Evolutionary conservation across 371 early-diverging fungal genomes (phyloP), one percentile per base, ranked within the genome.

Genomic region (Mortierella sp.): DNA sequence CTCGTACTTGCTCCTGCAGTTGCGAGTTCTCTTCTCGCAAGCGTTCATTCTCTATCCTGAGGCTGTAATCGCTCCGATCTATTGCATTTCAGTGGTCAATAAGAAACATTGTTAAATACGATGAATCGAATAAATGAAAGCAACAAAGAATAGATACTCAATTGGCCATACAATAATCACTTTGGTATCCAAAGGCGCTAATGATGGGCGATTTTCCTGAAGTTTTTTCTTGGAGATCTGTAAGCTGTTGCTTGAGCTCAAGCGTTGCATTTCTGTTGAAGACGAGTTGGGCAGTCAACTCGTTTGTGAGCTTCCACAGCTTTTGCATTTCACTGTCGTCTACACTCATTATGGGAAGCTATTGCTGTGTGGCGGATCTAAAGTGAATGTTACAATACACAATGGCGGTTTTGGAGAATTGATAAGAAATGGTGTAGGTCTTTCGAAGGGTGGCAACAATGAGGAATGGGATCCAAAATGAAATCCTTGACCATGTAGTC

Each of bases 241-340:
- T 22, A 10, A 62, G 43, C 28, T 62, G 62, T 39, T 78, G 78
- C 52, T 78, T 78, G 0, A 78, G 70, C 26, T 78, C 78, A 12
- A 78, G 70, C 0, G 78, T 58, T 10, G 70, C 78, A 26, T 52
- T 78, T 8, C 78, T 59, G 62, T 78, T 78, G 45, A 69, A 78
- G 28, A 78, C 78, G 58, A 78, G 70, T 63, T 78, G 78, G 18
- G 78, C 73, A 18, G 78, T 78, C 49, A 78, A 66, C 47, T 78
- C 78, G 39, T 78, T 78, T 18, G 78, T 78, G 10, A 78, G 78
- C 66, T 69, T 78, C 78, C 78, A 78, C 45, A 81, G 62, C 64
- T 60, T 72, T 61, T 81, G 83, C 83, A 81, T 81, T 20, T 61
- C 73, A 30, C 51, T 52, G 76, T 81, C 83, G 61, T 81, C 83